These are phyloP conservation scores for Metschnikowia baotianmanensis DNA, from an alignment of 805 yeast species.

Conservation along the genomic window DNA sequence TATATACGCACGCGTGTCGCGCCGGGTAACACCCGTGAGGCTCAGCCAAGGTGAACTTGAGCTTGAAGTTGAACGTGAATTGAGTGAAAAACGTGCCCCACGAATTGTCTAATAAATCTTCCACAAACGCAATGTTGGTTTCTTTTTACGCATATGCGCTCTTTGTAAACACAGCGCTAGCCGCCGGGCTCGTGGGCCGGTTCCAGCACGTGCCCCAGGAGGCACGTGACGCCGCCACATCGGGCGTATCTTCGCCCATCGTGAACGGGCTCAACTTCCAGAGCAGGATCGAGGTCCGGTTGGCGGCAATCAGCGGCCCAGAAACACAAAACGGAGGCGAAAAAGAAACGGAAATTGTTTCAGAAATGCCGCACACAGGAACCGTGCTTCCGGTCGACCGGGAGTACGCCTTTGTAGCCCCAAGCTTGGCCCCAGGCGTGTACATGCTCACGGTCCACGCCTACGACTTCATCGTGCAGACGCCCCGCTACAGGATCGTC, in stretches of 20 bases:
- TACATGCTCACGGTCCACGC: slow-evolving; percentile 35
- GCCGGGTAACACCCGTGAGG: slow-evolving; percentile 26
- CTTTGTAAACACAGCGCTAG: neutral
- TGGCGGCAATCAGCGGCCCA: slow-evolving; percentile 16
- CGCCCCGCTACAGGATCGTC: slow-evolving; percentile 26
- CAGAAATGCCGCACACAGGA: neutral
- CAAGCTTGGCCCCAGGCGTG: slow-evolving; percentile 27
- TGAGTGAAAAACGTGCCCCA: too few relatives aligned
- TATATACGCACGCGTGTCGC: slow-evolving; percentile 12
- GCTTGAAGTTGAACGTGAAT: too few relatives aligned
- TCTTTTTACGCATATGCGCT: neutral
- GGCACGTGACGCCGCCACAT: slow-evolving; percentile 13
- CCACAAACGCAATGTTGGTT: neutral
- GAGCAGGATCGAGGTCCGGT: slow-evolving; percentile 28
- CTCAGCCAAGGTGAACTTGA: neutral
- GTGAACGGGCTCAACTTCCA: slow-evolving; percentile 38
- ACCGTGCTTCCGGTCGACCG: slow-evolving; percentile 20
- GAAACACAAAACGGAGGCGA: too few relatives aligned
- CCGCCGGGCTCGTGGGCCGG: slow-evolving; percentile 24
- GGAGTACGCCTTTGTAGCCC: slow-evolving; percentile 26
- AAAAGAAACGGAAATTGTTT: too few relatives aligned
- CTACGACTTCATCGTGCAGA: slow-evolving; percentile 33
- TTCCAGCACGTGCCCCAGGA: slow-evolving; percentile 29
- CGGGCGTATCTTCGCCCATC: slow-evolving; percentile 15
- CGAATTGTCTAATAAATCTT: neutral